Evolutionary conservation across 108 stramenopile genomes (phyloP).

Genomic region (Parietichytrium sp.): DNA sequence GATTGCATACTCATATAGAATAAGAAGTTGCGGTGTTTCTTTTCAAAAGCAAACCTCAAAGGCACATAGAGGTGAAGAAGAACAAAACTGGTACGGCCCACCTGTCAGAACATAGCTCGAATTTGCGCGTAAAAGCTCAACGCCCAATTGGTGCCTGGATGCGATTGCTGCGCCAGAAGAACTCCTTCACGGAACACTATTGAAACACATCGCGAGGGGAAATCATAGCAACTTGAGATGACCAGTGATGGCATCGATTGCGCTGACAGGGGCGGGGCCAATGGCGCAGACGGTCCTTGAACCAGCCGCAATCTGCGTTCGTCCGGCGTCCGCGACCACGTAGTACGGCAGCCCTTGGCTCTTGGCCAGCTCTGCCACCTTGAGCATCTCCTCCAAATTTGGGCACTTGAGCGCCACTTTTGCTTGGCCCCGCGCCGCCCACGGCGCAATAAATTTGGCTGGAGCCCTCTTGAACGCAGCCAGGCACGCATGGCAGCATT

Average conservation of each 20-base stretch:
- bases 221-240: constrained; percentile 85
- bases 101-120: no score
- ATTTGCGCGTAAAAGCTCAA: no score
- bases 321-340: constrained; percentile 84
- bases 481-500: constrained; percentile 83
- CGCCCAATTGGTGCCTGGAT: no score
- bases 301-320: constrained; percentile 89
- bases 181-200: no score
- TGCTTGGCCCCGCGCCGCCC: constrained; percentile 67
- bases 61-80: no score
- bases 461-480: constrained; percentile 77
- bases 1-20: no score
- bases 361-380: constrained; percentile 67
- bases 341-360: constrained; percentile 72
- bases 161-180: no score
- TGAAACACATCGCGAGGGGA: neutral
- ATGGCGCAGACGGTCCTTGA: constrained; percentile 81
- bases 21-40: no score
- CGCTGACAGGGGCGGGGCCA: constrained; percentile 75
- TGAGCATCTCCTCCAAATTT: constrained; percentile 66
- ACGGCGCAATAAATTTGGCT: constrained; percentile 63
- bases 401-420: constrained; percentile 87
- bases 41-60: no score
- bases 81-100: no score
- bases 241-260: constrained; percentile 76